Evolutionary conservation across 495 filamentous ascomycete genomes (phyloP).

Genomic region (Xylaria telfairii): DNA sequence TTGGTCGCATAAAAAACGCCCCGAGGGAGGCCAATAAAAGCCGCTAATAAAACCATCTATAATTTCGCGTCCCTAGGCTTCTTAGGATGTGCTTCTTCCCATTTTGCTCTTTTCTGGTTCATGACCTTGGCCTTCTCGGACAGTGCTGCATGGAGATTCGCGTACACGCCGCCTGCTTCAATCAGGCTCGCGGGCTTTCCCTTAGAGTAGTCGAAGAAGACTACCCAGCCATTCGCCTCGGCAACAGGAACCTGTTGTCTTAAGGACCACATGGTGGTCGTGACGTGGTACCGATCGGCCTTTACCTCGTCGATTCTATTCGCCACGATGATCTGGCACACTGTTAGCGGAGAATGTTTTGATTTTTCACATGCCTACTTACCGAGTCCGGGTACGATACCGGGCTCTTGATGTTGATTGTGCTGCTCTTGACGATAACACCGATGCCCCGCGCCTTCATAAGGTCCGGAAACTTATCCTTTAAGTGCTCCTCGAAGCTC

Average conservation of each 20-base stretch:
- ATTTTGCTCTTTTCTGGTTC: neutral
- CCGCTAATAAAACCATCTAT: neutral
- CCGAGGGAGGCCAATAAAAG: neutral
- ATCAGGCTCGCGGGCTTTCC: neutral
- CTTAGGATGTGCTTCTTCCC: slow-evolving; percentile 2
- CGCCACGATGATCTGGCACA: neutral
- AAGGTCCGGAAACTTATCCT: neutral
- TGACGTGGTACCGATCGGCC: neutral
- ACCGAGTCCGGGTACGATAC: neutral
- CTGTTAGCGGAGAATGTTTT: neutral
- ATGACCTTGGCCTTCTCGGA: neutral
- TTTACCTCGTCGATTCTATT: neutral
- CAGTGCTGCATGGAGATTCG: neutral
- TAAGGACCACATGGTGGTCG: neutral
- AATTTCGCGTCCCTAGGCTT: neutral
- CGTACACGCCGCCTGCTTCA: neutral
- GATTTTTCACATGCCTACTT: neutral
- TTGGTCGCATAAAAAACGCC: neutral
- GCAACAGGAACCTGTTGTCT: slow-evolving; percentile 7
- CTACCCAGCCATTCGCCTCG: neutral
- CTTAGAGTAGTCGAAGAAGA: slow-evolving; percentile 8
- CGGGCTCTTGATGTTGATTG: neutral
- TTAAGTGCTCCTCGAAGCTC: slow-evolving; percentile 7
- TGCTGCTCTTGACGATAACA: neutral
- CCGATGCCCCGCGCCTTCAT: neutral